Evolutionary conservation across 2,329 filamentous ascomycete genomes (phyloP).

Genomic region (Parafenestella ontariensis): DNA sequence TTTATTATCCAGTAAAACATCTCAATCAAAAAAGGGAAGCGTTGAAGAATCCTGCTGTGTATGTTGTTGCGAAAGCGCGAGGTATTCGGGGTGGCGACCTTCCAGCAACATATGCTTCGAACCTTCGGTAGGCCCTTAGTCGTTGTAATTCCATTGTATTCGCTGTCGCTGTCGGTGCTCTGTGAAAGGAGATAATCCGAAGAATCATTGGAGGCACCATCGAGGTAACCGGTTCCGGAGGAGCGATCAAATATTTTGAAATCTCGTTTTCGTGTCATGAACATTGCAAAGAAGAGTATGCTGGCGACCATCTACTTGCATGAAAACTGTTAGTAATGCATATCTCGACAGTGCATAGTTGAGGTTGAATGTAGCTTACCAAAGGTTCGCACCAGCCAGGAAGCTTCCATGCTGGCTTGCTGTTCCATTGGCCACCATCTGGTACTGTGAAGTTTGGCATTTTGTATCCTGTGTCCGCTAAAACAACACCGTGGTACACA

Average conservation of each 20-base stretch:
- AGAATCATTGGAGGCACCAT: conserved; percentile 46
- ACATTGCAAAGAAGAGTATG: conserved; percentile 59
- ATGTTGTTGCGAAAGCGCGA: conserved; percentile 66
- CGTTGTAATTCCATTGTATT: conserved; percentile 46
- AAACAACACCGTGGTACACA: background rate
- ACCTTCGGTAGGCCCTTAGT: conserved; percentile 57
- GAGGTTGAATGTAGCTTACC: conserved; percentile 28
- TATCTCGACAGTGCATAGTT: background rate
- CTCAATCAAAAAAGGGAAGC: conserved; percentile 73
- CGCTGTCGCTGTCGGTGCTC: conserved; percentile 41
- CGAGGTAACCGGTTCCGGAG: conserved; percentile 41
- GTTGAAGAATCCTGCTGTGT: conserved; percentile 69
- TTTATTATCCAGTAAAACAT: conserved; percentile 78
- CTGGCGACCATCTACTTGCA: conserved; percentile 55
- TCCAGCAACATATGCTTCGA: conserved; percentile 59
- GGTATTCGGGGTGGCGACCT: conserved; percentile 64
- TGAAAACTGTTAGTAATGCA: conserved; percentile 10
- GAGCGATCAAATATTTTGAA: conserved; percentile 51
- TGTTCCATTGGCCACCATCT: conserved; percentile 44
- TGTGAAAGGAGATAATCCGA: conserved; percentile 51
- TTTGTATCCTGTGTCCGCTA: conserved; percentile 5
- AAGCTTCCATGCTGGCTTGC: conserved; percentile 51
- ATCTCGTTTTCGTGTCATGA: conserved; percentile 55
- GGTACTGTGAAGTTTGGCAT: conserved; percentile 22
- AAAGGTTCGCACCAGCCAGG: conserved; percentile 53